A percentile compares a stretch with the other conserved stretches of the same genome.
These are phyloP conservation scores for Nasturtium officinale DNA, from an alignment of 345 rosid genomes.

Conservation along the genomic window DNA sequence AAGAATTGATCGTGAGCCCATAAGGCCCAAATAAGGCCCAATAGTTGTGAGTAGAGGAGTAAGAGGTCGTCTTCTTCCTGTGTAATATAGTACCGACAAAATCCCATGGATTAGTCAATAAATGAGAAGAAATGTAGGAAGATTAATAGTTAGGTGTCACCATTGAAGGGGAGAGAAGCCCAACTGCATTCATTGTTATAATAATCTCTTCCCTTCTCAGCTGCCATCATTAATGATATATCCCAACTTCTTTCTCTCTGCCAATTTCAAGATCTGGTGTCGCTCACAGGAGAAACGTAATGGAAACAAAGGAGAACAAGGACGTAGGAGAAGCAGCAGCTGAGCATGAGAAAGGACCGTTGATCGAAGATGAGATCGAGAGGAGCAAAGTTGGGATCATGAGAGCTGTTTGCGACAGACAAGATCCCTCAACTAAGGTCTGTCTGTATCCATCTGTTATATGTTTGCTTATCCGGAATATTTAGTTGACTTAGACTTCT, in stretches of 20 bases:
- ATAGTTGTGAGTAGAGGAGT: neutral
- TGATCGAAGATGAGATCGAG: constrained; percentile 61
- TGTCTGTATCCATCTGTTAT: neutral
- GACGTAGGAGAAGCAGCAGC: constrained; percentile 19
- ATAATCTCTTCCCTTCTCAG: neutral
- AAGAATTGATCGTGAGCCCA: neutral
- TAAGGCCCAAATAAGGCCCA: neutral
- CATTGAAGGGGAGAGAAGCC: constrained; percentile 29
- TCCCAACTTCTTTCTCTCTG: neutral
- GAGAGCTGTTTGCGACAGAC: constrained; percentile 75
- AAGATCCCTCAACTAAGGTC: constrained; percentile 87
- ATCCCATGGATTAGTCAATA: constrained; percentile 2
- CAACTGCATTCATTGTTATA: constrained; percentile 10
- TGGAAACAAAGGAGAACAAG: constrained; percentile 18
- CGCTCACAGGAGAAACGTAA: constrained; percentile 4
- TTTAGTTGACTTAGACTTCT: neutral
- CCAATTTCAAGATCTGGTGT: constrained; percentile 32
- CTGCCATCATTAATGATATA: constrained; percentile 16
- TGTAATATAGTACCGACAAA: constrained; percentile 3
- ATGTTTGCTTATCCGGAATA: neutral
- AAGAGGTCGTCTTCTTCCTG: neutral
- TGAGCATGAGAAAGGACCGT: constrained; percentile 19
- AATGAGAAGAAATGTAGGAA: neutral
- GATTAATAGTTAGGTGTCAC: constrained; percentile 29
- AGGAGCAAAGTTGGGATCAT: constrained; percentile 71